Percentiles rank a stretch among this genome's conserved stretches.
Evolutionary conservation across 139 green algal genomes (phyloP).

Genomic region (Chara braunii): DNA sequence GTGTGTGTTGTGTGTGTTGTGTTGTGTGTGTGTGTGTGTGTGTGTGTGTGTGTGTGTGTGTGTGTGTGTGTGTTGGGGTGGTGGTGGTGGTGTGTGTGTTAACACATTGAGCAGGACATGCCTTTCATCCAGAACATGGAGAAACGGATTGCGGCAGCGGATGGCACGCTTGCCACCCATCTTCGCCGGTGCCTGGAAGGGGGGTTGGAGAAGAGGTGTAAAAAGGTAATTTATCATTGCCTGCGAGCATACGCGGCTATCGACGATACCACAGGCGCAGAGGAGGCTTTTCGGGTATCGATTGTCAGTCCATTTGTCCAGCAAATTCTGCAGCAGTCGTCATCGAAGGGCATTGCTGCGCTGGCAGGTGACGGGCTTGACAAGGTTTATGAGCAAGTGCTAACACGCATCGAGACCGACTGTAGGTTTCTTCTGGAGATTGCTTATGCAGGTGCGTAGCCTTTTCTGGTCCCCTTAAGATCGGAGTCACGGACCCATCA

Average conservation of each 20-base stretch:
- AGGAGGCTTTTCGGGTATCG: slow-evolving; percentile 53
- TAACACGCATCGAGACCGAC: slow-evolving; percentile 1
- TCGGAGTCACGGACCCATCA: too few species aligned
- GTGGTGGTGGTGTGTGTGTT: too few species aligned
- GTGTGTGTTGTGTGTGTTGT: too few species aligned
- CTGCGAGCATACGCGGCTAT: slow-evolving; percentile 73
- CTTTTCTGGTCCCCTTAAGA: not conserved
- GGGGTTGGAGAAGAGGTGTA: slow-evolving; percentile 30
- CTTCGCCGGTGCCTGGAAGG: slow-evolving; percentile 41
- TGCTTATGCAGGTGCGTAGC: not conserved
- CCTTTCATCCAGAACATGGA: slow-evolving; percentile 64
- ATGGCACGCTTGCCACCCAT: slow-evolving; percentile 45
- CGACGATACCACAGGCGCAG: slow-evolving; percentile 46
- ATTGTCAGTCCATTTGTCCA: slow-evolving; percentile 62
- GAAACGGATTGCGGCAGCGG: slow-evolving; percentile 50
- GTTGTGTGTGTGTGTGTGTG: too few species aligned
- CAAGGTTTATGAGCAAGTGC: not conserved
- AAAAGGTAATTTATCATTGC: slow-evolving; percentile 52
- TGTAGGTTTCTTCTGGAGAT: slow-evolving; percentile 21
- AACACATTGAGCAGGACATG: slow-evolving; percentile 58
- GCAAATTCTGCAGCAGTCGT: slow-evolving; percentile 3
- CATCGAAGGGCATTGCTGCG: slow-evolving; percentile 4
- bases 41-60: too few species aligned
- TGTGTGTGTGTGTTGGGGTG: too few species aligned
- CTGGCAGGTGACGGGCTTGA: too few species aligned